Evolutionary conservation across 2,329 filamentous ascomycete species (phyloP), one percentile per base, ranked within the genome.

Genomic region (Emydomyces testavorans): DNA sequence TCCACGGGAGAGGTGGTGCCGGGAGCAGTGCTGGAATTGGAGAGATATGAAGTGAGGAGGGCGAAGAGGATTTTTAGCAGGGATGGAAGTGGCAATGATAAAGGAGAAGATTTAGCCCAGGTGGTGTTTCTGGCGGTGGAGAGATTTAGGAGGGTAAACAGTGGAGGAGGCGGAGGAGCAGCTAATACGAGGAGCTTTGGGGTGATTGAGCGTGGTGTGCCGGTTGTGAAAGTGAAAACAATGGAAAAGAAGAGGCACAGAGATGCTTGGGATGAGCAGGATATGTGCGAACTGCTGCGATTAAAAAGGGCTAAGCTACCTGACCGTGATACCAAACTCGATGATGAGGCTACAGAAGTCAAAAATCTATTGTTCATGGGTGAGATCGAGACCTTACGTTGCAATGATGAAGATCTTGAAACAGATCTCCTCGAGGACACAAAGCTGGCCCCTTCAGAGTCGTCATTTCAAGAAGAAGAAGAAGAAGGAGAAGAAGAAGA

Each of bases 111-210:
- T n/a, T 20, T 5, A 28, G 46, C 43, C 2, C 31, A 52, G 16
- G 52, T 60, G 20, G 44, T 58, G 7, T 61, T 56, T 47, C 36
- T 62, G 16, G 58, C 57, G 4, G 50, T 62, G 11, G 50, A 53
- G 13, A 52, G 54, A 18, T 60, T 57, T 38, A 50, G 48, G 32
- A 52, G 48, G 36, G 31, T 54, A 1, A 24, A 44, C 18, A 7
- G 20, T 10, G 32, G 10, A 45, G 5, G 24, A 5, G 13, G 20
- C 6, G 32, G 10, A 45, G 5, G 24, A 5, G 13, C 8, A 10
- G 11, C 21, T 8, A 31, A 15, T 2, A 23, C 13, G 23, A 20
- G 50, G 23, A 21, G 34, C 34, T 39, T 50, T 24, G 31, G 18
- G 2, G 15, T 3, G 31, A 41, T 50, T 35, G 42, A 50, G 15